These are phyloP conservation scores for Helianthus annuus DNA, from an alignment of 129 eudicot species.

Conservation along the genomic window DNA sequence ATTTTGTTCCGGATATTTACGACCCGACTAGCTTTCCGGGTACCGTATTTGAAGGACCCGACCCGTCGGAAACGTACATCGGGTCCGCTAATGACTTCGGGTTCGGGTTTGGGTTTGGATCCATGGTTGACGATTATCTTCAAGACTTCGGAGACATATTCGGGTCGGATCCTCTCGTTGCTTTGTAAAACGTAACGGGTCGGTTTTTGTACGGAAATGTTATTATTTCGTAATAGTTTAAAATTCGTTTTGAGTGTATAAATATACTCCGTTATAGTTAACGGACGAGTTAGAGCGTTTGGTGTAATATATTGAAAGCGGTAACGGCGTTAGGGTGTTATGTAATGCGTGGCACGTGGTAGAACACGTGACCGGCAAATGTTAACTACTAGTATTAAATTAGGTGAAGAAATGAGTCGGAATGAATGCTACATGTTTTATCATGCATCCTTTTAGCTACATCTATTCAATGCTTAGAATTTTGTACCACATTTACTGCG, in stretches of 20 bases:
- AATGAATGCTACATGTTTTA: conserved; percentile 51
- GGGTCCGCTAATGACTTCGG: conserved; percentile 36
- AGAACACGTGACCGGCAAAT: conserved; percentile 34
- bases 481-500: conserved; percentile 32
- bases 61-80: conserved; percentile 14
- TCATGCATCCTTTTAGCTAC: conserved; percentile 43
- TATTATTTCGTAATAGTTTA: conserved; percentile 1
- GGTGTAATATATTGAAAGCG: conserved; percentile 1
- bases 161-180: conserved; percentile 87
- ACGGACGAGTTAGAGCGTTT: conserved; percentile 36
- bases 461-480: conserved; percentile 31
- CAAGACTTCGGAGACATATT: conserved; percentile 78
- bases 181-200: conserved; percentile 33
- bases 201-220: conserved; percentile 40
- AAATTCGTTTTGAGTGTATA: conserved; percentile 30
- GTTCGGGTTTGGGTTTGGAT: conserved; percentile 43
- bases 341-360: conserved; percentile 36
- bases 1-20: conserved; percentile 54
- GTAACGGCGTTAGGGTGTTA: conserved; percentile 27
- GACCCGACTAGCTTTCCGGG: conserved; percentile 36
- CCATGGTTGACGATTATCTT: conserved; percentile 50
- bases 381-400: conserved; percentile 41
- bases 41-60: conserved; percentile 30
- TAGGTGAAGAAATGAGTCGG: conserved; percentile 63
- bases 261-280: conserved; percentile 41